Conservation (phyloP, 345 rosid species). For the Citrus sp. region DNA sequence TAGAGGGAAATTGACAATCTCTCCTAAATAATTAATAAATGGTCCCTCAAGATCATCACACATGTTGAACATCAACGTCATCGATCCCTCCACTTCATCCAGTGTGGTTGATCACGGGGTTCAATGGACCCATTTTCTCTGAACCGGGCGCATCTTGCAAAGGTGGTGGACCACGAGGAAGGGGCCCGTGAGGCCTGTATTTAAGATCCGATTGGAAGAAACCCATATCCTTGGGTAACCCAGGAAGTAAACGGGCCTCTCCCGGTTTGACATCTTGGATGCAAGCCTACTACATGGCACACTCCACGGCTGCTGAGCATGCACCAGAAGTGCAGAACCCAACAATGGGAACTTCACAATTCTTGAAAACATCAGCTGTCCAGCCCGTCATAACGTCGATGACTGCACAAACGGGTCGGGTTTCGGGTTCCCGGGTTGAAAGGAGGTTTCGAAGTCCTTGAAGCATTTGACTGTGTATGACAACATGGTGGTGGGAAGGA, state of each 20-base stretch:
- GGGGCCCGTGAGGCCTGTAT: no score
- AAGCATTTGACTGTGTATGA: constrained; percentile 5
- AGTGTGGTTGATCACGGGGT: no score
- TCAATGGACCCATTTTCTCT: no score
- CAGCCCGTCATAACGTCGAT: constrained; percentile 37
- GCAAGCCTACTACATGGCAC: constrained; percentile 20
- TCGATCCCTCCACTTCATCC: no score
- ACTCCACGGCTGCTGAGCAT: constrained; percentile 32
- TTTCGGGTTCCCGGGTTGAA: constrained; percentile 2
- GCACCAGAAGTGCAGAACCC: constrained; percentile 34
- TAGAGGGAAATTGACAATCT: accelerated
- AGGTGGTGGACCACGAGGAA: no score
- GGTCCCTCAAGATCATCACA: no score
- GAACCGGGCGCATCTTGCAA: background rate
- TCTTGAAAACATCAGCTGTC: background rate
- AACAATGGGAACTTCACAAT: constrained; percentile 14
- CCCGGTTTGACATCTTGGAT: constrained; percentile 25
- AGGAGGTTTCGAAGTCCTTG: constrained; percentile 23
- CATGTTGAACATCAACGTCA: no score
- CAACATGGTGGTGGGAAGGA: no score
- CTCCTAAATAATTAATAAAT: no score
- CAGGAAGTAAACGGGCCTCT: constrained; percentile 11
- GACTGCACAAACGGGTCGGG: constrained; percentile 18
- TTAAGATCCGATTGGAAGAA: no score
- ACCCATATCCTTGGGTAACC: constrained; percentile 27